These are phyloP conservation scores for Discostella stelligeroides DNA, from an alignment of 108 stramenopile genomes.

Conservation along the genomic window DNA sequence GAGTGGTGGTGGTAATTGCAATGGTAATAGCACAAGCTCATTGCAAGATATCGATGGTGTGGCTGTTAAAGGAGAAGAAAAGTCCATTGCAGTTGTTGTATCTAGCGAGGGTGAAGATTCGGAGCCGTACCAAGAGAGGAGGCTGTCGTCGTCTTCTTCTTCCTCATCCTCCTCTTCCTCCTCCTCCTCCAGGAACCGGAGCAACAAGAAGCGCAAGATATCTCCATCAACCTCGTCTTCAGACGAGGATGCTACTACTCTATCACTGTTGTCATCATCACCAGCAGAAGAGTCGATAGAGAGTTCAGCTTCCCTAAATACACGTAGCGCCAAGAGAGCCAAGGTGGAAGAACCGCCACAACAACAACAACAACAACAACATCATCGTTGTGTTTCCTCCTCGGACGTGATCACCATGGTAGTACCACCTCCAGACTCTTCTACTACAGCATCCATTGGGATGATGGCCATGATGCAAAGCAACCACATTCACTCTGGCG, in stretches of 20 bases:
- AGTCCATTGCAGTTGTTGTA: conserved; percentile 9
- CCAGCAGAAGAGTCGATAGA: not conserved
- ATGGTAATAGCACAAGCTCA: not conserved
- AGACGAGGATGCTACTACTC: not conserved
- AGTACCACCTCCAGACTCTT: not conserved
- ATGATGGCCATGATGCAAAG: not conserved
- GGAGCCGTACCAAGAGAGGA: too few species aligned
- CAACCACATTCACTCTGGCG: not conserved
- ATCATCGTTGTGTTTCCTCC: too few species aligned
- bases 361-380: too few species aligned
- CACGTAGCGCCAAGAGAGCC: conserved; percentile 15
- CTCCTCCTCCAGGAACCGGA: not conserved
- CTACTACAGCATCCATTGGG: conserved; percentile 1
- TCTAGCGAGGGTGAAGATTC: conserved; percentile 12
- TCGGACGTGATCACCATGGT: not conserved
- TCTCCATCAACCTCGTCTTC: not conserved
- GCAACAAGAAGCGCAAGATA: conserved; percentile 14
- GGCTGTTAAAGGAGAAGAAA: not conserved
- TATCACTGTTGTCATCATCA: not conserved
- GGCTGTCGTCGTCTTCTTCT: too few species aligned
- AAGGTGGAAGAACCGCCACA: not conserved
- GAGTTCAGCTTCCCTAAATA: not conserved
- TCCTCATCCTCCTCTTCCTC: conserved; percentile 1
- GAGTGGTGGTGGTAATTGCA: not conserved
- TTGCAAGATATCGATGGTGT: not conserved